Evolutionary conservation across 225 moss, liverwort and hornwort species (phyloP).

Genomic region (Takakia lepidozioides): DNA sequence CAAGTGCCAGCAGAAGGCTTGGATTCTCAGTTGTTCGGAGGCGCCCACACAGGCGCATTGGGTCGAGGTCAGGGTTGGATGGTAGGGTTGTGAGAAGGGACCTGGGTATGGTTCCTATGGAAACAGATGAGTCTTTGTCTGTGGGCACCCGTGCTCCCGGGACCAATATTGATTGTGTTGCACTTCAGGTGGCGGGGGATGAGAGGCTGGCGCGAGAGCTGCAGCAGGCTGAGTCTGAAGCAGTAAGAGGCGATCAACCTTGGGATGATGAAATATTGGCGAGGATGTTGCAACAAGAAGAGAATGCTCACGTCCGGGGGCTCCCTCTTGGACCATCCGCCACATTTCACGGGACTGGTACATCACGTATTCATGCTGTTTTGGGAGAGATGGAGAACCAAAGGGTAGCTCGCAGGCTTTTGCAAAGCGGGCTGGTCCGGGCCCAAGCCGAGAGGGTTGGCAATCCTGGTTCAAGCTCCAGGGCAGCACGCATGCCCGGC

Average conservation of each 20-base stretch:
- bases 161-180: slow-evolving; percentile 34
- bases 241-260: slow-evolving; percentile 18
- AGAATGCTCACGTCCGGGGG: slow-evolving; percentile 38
- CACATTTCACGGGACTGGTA: no score
- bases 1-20: slow-evolving; percentile 9
- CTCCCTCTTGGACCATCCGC: slow-evolving; percentile 5
- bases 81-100: slow-evolving; percentile 10
- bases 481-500: slow-evolving; percentile 20
- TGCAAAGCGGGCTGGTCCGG: slow-evolving; percentile 25
- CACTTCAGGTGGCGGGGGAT: slow-evolving; percentile 57
- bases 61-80: slow-evolving; percentile 25
- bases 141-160: slow-evolving; percentile 13
- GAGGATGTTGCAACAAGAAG: slow-evolving; percentile 67
- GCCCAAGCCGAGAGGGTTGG: slow-evolving; percentile 17
- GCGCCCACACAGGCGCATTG: slow-evolving; percentile 16
- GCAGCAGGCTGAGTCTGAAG: slow-evolving; percentile 48
- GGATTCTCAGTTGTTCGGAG: slow-evolving; percentile 16
- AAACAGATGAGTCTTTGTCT: slow-evolving; percentile 29
- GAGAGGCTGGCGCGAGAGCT: slow-evolving; percentile 69
- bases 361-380: slow-evolving; percentile 1
- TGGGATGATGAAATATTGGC: slow-evolving; percentile 54
- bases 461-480: slow-evolving; percentile 40
- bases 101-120: slow-evolving; percentile 15
- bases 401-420: slow-evolving; percentile 40
- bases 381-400: slow-evolving; percentile 39